Base-by-base conservation (phyloP, 805 yeast genomes). In the Candida insectalens region DNA sequence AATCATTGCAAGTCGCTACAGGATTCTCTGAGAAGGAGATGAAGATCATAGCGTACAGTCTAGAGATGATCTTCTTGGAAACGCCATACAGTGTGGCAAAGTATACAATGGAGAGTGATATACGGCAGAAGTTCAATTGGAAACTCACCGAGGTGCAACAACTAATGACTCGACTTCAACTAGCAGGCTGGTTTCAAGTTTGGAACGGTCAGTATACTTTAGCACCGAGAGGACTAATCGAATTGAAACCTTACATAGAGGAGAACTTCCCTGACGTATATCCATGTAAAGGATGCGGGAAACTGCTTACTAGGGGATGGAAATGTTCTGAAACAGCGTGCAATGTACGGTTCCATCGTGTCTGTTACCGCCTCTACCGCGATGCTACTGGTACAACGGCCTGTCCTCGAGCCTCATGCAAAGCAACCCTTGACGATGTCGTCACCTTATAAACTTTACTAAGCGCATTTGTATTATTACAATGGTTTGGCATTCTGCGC, bases 101-200 rank as follows among this genome's bases (percentile, higher is more conserved):
- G 19, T 65, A 62, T 34, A 48, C 46, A 13, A 44, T 41, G 4
- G 39, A 34, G 19, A 29, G 29, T n/a, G 33, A 33, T 16, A 32
- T 39, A 9, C 25, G 37, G 45, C 54, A 30, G 33, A 51, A 26
- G 26, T 32, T 32, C 8, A 32, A 30, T 14, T 19, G 33, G 4
- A 30, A 35, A 8, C 21, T 20, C 40, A 42, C 26, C 38, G 56
- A 71, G 22, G 57, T 71, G 0, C 56, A 59, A n/a, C 37, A 33
- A 1, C 59, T 72, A 19, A 42, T 74, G 7, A 53, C 44, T 7
- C 42, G 51, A 14, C 46, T 74, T 6, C 63, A 67, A 12, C 62
- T 63, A 32, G 68, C 63, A 33, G 77, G 74, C n/a, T 74, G 80
- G 80, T 50, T 75, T 6, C 63, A 59, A 45, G 60, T 45, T 31